A percentile compares a stretch with the other conserved stretches of the same genome.
phyloP scores from a whole-genome alignment of 768 basidiomycete species.

The Termitomyces titanicus region DNA sequence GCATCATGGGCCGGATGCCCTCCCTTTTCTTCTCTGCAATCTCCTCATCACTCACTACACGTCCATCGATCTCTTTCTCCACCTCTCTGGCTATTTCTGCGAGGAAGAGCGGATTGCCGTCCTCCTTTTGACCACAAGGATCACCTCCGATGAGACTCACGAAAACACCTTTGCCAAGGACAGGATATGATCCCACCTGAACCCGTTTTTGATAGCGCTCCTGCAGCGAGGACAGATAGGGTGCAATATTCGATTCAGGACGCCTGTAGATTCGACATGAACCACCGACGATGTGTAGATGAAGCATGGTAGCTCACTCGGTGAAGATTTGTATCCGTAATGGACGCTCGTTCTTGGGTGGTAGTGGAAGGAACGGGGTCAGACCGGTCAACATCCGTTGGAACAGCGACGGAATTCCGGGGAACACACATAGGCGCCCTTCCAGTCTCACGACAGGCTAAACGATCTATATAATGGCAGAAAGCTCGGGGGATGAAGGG shows the following conservation, averaged over 20 bases:
- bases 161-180: constrained; percentile 60
- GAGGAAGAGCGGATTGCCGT: constrained; percentile 46
- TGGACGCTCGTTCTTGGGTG: constrained; percentile 70
- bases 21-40: constrained; percentile 46
- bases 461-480: background rate
- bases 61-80: constrained; percentile 53
- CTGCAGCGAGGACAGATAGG: constrained; percentile 79
- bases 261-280: constrained; percentile 30
- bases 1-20: background rate
- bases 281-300: background rate
- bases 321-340: constrained; percentile 84
- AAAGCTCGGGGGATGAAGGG: background rate
- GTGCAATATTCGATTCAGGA: constrained; percentile 80
- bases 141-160: constrained; percentile 66
- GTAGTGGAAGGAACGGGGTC: constrained; percentile 73
- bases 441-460: constrained; percentile 84
- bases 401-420: constrained; percentile 86
- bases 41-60: constrained; percentile 63
- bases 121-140: constrained; percentile 32
- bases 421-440: constrained; percentile 87
- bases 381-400: constrained; percentile 75
- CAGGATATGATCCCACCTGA: constrained; percentile 78
- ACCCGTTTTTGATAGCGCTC: constrained; percentile 71
- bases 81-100: constrained; percentile 60
- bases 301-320: constrained; percentile 37